Base-by-base conservation (phyloP, 139 green algal species). In the Microglena sp. region DNA sequence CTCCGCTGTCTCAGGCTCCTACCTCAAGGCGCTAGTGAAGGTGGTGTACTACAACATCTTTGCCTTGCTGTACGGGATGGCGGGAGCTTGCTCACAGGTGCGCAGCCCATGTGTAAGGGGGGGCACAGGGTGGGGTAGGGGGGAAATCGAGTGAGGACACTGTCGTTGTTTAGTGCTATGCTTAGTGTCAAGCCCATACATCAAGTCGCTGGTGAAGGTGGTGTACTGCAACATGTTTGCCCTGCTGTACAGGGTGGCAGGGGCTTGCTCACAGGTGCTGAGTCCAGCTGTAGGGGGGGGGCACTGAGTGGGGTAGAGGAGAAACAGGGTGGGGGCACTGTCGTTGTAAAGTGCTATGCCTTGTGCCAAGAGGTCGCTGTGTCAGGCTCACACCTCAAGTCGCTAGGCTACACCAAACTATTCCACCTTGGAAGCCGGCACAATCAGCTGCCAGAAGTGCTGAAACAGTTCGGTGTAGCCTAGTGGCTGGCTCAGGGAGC, bases 191-290 rank as follows among this genome's bases (percentile, higher is more conserved):
- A n/a, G n/a, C n/a, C n/a, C n/a, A n/a, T n/a, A n/a, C 0, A 0
- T 79, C 34, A 78, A 78, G 50, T 86, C 82, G 0, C 18, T 63
- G 15, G 46, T 70, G 55, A 98, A 99, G 77, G 50, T 92, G 45
- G 33, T 78, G 5, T 98, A 99, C 75, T 97, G 97, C 76, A 72
- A 82, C 32, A 35, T 65, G 0, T 69, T 97, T 33, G 83, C 90
- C 2, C 40, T 11, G 11, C 15, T 50, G 40, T 50, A 50, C 40
- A 50, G 40, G 40, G 11, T 50, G 40, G 40, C 40, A 24, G 40
- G 15, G 11, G 40, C 40, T 24, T 11, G 15, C 40, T 24, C 15
- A 18, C 40, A n/a, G n/a, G n/a, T n/a, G n/a, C n/a, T n/a, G n/a
- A n/a, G n/a, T n/a, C n/a, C n/a, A n/a, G n/a, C n/a, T n/a, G n/a